Conservation (phyloP, 352 stramenopile genomes). For the Phytophthora ohioensis region DNA sequence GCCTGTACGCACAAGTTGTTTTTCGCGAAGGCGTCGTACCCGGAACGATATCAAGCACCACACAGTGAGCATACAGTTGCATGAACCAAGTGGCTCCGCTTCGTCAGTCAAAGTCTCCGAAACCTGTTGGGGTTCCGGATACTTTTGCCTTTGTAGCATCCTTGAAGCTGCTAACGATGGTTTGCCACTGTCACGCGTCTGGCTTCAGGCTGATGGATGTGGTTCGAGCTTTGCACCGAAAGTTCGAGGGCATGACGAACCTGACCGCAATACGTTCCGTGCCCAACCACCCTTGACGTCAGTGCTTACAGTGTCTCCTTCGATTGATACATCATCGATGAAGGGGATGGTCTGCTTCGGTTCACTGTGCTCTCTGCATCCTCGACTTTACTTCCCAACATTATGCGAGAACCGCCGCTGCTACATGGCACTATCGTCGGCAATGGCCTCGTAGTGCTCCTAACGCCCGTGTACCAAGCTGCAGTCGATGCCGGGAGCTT, state of each 20-base stretch:
- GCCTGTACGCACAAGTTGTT: neutral
- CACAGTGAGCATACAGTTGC: slow-evolving; percentile 23
- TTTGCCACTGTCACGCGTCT: neutral
- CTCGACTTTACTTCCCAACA: slow-evolving; percentile 15
- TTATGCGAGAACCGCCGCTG: slow-evolving; percentile 3
- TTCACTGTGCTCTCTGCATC: neutral
- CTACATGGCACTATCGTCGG: slow-evolving; percentile 1
- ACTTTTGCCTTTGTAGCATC: slow-evolving; percentile 18
- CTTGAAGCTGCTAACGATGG: slow-evolving; percentile 11
- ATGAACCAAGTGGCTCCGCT: slow-evolving; percentile 25
- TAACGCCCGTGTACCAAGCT: slow-evolving; percentile 7
- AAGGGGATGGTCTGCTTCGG: neutral
- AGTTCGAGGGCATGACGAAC: neutral
- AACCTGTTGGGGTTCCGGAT: slow-evolving; percentile 29
- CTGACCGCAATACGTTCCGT: neutral
- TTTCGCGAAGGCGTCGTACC: slow-evolving; percentile 14
- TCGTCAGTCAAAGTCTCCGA: slow-evolving; percentile 13
- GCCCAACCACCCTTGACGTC: neutral
- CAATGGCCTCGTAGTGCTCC: slow-evolving; percentile 2
- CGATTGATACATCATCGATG: slow-evolving; percentile 3
- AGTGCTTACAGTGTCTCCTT: neutral
- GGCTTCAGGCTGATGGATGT: neutral
- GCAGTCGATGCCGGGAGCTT: neutral
- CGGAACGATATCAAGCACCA: slow-evolving; percentile 15
- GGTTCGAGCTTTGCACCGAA: neutral